Conservation (phyloP, 108 stramenopile species). For the Stephanodiscus triporus region DNA sequence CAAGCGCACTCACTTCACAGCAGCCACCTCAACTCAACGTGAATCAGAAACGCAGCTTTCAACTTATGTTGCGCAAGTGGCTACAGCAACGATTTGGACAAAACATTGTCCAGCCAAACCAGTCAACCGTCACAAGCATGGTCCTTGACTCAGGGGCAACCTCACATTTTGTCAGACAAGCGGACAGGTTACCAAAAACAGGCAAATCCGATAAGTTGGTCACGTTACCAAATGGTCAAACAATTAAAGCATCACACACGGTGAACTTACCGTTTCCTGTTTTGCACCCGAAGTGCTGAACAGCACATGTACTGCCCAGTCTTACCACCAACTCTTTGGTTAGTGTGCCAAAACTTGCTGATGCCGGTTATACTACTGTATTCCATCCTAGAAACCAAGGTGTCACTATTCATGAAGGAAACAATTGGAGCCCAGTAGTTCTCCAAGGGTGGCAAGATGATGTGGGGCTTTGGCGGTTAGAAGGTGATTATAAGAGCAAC, state of each 20-base stretch:
- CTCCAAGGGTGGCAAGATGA: too few species aligned
- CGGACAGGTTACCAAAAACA: neutral
- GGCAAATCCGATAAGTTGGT: neutral
- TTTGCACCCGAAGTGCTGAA: too few species aligned
- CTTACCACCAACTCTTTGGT: neutral
- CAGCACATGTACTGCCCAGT: neutral
- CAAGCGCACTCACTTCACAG: too few species aligned
- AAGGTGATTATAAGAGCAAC: too few species aligned
- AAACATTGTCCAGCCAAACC: neutral
- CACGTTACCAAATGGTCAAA: neutral
- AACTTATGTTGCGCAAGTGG: too few species aligned
- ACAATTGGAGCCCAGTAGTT: too few species aligned
- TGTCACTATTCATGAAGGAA: neutral
- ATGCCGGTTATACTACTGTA: neutral
- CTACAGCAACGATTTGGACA: too few species aligned
- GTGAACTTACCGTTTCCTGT: neutral
- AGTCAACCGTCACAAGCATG: too few species aligned
- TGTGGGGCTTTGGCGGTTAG: too few species aligned
- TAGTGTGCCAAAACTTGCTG: neutral
- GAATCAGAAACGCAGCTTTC: too few species aligned
- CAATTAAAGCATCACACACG: neutral
- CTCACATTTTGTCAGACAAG: neutral
- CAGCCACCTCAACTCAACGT: too few species aligned
- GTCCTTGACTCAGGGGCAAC: neutral
- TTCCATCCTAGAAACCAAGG: neutral